Conservation (phyloP, 2,329 filamentous ascomycete genomes). For the Epichloe sp. region DNA sequence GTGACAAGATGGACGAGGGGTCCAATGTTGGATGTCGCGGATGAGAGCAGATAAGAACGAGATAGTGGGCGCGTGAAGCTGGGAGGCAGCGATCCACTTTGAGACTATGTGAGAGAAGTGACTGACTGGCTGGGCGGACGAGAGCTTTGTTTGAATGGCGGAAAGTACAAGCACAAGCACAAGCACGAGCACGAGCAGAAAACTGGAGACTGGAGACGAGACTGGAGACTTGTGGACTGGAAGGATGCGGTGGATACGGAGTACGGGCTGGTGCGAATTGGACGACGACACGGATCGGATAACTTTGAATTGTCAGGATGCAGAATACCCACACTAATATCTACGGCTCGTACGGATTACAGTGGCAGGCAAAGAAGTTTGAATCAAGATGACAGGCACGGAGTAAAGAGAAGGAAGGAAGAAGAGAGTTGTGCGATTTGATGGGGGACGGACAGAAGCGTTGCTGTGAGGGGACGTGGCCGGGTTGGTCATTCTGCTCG, state of each 20-base stretch:
- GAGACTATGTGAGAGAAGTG: background rate
- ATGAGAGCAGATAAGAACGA: conserved; percentile 1
- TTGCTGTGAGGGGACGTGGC: background rate
- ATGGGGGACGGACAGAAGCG: background rate
- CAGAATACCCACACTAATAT: too few relatives aligned
- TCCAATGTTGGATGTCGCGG: background rate
- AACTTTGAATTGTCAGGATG: too few relatives aligned
- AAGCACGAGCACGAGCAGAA: background rate
- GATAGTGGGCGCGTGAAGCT: background rate
- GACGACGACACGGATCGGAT: background rate
- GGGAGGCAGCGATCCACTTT: background rate
- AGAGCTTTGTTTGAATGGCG: background rate
- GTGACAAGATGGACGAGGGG: background rate
- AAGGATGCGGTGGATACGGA: background rate
- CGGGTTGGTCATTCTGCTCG: too few relatives aligned
- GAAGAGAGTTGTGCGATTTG: too few relatives aligned
- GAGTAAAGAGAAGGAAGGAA: background rate
- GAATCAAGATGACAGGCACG: background rate
- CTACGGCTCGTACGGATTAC: too few relatives aligned
- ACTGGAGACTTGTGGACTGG: too few relatives aligned
- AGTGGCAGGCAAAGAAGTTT: background rate
- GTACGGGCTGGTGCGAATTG: background rate
- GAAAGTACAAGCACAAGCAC: too few relatives aligned
- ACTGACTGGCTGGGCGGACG: background rate
- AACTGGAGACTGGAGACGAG: background rate